Conservation (phyloP, 2,329 filamentous ascomycete species). For the Ciborinia camelliae region DNA sequence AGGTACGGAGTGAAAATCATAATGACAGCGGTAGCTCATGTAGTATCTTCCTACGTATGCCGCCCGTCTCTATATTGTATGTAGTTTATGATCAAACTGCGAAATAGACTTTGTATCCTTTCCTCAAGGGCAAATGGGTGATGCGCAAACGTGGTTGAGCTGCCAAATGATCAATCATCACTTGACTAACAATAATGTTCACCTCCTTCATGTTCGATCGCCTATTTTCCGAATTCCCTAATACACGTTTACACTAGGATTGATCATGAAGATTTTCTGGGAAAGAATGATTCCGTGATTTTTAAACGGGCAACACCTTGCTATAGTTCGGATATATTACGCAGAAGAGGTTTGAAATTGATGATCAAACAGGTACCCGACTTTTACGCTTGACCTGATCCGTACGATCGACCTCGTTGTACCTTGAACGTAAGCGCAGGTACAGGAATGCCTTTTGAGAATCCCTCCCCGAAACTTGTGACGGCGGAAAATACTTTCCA, state of each 20-base stretch:
- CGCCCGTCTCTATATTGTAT: constrained; percentile 1
- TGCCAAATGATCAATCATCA: neutral
- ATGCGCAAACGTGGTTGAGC: neutral
- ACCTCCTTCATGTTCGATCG: neutral
- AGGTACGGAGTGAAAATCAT: neutral
- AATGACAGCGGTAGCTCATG: too few relatives aligned
- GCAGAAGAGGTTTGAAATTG: constrained; percentile 27
- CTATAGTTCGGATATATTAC: constrained; percentile 6
- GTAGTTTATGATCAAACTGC: constrained; percentile 4
- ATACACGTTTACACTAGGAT: neutral
- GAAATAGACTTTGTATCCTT: neutral
- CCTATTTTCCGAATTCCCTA: neutral
- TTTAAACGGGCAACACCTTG: neutral
- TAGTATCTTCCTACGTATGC: constrained; percentile 3
- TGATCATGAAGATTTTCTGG: neutral
- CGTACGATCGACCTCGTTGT: neutral
- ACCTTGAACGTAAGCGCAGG: constrained; percentile 2
- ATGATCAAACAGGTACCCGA: constrained; percentile 33
- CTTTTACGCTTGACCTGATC: constrained; percentile 13
- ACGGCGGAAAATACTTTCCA: neutral
- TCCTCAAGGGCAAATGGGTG: neutral
- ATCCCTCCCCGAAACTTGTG: neutral
- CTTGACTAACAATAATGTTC: neutral
- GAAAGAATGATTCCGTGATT: neutral
- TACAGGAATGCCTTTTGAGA: constrained; percentile 7